phyloP scores from a whole-genome alignment of 352 stramenopile genomes.

The Phytophthora pluvialis region DNA sequence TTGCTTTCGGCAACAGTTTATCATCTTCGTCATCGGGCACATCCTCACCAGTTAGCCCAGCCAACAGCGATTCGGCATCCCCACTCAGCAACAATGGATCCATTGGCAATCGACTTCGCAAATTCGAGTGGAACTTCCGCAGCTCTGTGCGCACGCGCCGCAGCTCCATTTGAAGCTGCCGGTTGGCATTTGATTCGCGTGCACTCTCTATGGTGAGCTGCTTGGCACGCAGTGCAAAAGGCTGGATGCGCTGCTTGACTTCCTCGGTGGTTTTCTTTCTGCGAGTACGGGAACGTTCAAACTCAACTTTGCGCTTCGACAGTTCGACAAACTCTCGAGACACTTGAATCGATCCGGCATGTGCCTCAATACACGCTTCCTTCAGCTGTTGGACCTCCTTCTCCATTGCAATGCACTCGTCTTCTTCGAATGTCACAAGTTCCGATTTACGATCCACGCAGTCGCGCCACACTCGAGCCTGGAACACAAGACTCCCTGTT shows the following conservation, averaged over 20 bases:
- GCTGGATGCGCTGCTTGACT: conserved; percentile 65
- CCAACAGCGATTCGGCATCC: conserved; percentile 54
- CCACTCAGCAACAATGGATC: conserved; percentile 61
- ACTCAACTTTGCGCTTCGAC: conserved; percentile 44
- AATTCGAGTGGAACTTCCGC: conserved; percentile 44
- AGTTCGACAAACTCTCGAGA: conserved; percentile 45
- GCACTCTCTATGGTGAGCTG: conserved; percentile 61
- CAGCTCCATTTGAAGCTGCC: conserved; percentile 66
- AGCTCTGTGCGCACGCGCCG: conserved; percentile 43
- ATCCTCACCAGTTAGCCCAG: conserved; percentile 12
- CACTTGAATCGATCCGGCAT: conserved; percentile 47
- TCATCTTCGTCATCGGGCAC: conserved; percentile 19
- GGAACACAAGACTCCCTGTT: conserved; percentile 60
- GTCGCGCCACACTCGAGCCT: conserved; percentile 73
- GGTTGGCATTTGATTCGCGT: conserved; percentile 50
- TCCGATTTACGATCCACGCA: conserved; percentile 57
- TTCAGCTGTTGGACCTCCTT: conserved; percentile 57
- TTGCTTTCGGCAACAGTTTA: background rate
- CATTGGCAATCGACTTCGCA: conserved; percentile 52
- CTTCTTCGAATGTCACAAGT: conserved; percentile 53
- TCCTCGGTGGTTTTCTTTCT: conserved; percentile 30
- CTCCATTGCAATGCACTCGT: conserved; percentile 47
- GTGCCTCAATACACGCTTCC: conserved; percentile 46
- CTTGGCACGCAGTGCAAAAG: conserved; percentile 68
- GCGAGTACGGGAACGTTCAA: conserved; percentile 30